Evolutionary conservation across 2,329 filamentous ascomycete species (phyloP).

Genomic region (Claviceps sp.): DNA sequence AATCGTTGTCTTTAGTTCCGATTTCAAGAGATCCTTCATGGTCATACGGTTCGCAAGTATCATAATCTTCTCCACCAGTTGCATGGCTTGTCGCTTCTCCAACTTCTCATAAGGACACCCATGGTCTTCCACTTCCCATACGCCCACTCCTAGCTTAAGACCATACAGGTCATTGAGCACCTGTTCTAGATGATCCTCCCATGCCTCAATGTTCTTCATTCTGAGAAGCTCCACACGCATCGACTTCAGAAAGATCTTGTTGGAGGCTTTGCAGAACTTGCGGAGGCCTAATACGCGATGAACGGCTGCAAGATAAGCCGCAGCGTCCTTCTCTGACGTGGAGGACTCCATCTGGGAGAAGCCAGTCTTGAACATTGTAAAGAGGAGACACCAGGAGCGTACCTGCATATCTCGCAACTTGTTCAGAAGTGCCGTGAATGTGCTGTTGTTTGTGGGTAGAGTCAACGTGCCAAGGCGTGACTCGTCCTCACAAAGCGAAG

Average conservation of each 20-base stretch:
- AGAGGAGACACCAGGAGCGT: slow-evolving; percentile 77
- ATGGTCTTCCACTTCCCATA: slow-evolving; percentile 62
- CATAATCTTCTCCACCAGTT: slow-evolving; percentile 73
- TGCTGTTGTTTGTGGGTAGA: slow-evolving; percentile 43
- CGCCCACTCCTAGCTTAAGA: slow-evolving; percentile 57
- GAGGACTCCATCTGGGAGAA: slow-evolving; percentile 52
- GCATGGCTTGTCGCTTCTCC: slow-evolving; percentile 66
- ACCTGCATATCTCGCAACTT: slow-evolving; percentile 80
- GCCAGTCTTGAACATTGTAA: slow-evolving; percentile 63
- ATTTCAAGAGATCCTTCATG: slow-evolving; percentile 83
- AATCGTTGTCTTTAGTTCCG: slow-evolving; percentile 77
- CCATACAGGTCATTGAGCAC: slow-evolving; percentile 75
- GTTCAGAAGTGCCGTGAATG: slow-evolving; percentile 39
- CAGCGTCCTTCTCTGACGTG: slow-evolving; percentile 55
- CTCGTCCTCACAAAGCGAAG: slow-evolving; percentile 72
- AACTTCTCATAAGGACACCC: slow-evolving; percentile 64
- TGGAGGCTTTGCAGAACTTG: slow-evolving; percentile 70
- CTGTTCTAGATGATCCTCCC: slow-evolving; percentile 77
- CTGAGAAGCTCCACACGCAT: slow-evolving; percentile 75
- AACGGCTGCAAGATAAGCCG: slow-evolving; percentile 66
- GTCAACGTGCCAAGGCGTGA: slow-evolving; percentile 62
- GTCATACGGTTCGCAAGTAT: slow-evolving; percentile 69
- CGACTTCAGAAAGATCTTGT: slow-evolving; percentile 79
- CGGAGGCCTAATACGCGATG: slow-evolving; percentile 77
- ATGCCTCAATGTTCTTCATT: slow-evolving; percentile 62